Evolutionary conservation across 371 early-diverging fungal species (phyloP).

Genomic region (Rhizopus stolonifer): DNA sequence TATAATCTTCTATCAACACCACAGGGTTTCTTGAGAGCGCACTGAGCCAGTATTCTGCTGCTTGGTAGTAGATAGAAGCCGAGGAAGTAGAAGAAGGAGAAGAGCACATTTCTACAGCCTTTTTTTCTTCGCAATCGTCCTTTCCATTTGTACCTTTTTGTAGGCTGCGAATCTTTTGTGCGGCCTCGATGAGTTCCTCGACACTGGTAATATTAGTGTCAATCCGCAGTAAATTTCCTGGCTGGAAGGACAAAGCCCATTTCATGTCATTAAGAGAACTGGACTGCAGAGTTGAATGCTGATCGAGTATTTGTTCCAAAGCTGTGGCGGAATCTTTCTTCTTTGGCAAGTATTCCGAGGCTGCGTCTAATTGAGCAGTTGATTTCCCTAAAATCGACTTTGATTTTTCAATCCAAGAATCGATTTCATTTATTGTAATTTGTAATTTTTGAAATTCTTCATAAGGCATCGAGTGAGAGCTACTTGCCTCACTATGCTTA

Average conservation of each 20-base stretch:
- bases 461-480: neutral
- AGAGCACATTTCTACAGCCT: slow-evolving; percentile 3
- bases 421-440: slow-evolving; percentile 50
- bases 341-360: slow-evolving; percentile 38
- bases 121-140: slow-evolving; percentile 5
- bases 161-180: slow-evolving; percentile 29
- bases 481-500: neutral
- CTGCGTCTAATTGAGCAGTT: slow-evolving; percentile 50
- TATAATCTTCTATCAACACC: slow-evolving; percentile 23
- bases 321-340: slow-evolving; percentile 10
- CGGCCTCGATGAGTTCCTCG: slow-evolving; percentile 38
- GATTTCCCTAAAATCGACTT: slow-evolving; percentile 40
- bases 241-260: slow-evolving; percentile 40
- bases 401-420: slow-evolving; percentile 54
- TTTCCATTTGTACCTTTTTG: slow-evolving; percentile 7
- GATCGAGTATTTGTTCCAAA: neutral
- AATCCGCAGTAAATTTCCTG: slow-evolving; percentile 29
- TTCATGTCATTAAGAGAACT: slow-evolving; percentile 12
- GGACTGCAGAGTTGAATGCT: neutral
- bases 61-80: slow-evolving; percentile 4
- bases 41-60: slow-evolving; percentile 25
- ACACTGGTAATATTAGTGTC: slow-evolving; percentile 42
- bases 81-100: slow-evolving; percentile 10
- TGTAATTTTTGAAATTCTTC: slow-evolving; percentile 19
- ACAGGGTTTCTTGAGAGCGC: slow-evolving; percentile 19